These are phyloP conservation scores for Suillus paluster DNA, from an alignment of 768 basidiomycete genomes.

Conservation along the genomic window DNA sequence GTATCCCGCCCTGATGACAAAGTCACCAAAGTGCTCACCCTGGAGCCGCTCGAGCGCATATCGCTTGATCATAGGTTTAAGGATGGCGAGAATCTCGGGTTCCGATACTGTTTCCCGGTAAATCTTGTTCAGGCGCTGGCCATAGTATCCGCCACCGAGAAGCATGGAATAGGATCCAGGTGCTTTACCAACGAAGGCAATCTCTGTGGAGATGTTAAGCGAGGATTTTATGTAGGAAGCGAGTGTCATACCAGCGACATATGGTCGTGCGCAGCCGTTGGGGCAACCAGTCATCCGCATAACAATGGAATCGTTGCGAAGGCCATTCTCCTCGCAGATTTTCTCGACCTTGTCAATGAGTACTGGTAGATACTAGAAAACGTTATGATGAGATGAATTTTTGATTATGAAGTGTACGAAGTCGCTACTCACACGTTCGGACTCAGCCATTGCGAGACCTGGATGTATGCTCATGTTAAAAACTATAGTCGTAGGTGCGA, in stretches of 20 bases:
- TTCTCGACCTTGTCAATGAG: constrained; percentile 94
- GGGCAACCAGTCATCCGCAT: constrained; percentile 99
- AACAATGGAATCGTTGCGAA: constrained; percentile 92
- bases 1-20: constrained; percentile 89
- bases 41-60: constrained; percentile 87
- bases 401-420: constrained; percentile 2
- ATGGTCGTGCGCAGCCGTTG: constrained; percentile 92
- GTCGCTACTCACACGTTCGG: constrained; percentile 57
- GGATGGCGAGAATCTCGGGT: constrained; percentile 88
- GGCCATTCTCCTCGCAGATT: constrained; percentile 91
- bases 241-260: constrained; percentile 70
- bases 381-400: constrained; percentile 35
- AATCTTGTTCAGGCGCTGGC: constrained; percentile 95
- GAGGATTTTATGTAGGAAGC: constrained; percentile 2
- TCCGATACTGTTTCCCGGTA: constrained; percentile 91
- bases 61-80: constrained; percentile 91
- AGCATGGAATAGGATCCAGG: constrained; percentile 93
- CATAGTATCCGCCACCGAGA: constrained; percentile 93
- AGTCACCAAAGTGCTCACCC: constrained; percentile 96
- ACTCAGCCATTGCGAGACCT: constrained; percentile 82
- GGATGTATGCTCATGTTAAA: constrained; percentile 1
- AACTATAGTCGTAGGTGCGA: background rate
- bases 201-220: constrained; percentile 53
- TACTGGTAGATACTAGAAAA: constrained; percentile 82
- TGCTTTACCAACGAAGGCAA: constrained; percentile 97